These are phyloP conservation scores for Olyra latifolia DNA, from an alignment of 176 grass and related monocot genomes.

Conservation along the genomic window DNA sequence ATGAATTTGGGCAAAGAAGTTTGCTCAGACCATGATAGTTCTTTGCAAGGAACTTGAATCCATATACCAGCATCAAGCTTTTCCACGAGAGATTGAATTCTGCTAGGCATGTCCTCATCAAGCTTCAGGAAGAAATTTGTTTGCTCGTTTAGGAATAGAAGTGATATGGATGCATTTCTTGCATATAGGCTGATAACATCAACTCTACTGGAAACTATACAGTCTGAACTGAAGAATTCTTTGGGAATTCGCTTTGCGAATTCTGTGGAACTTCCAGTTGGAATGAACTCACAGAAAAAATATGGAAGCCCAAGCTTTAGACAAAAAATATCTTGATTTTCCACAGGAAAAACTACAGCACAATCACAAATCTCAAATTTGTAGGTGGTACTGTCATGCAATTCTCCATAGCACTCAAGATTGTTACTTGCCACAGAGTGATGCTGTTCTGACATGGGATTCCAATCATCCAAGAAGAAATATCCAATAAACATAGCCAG, in stretches of 20 bases:
- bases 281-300: slow-evolving; percentile 70
- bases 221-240: slow-evolving; percentile 67
- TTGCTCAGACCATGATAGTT: slow-evolving; percentile 33
- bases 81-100: slow-evolving; percentile 61
- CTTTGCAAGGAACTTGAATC: slow-evolving; percentile 73
- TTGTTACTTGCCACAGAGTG: slow-evolving; percentile 41
- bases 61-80: slow-evolving; percentile 77
- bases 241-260: slow-evolving; percentile 58
- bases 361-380: slow-evolving; percentile 86
- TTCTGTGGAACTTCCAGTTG: slow-evolving; percentile 52
- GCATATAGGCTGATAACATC: slow-evolving; percentile 59
- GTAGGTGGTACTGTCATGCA: slow-evolving; percentile 48
- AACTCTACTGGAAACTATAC: slow-evolving; percentile 49
- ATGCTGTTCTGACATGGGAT: slow-evolving; percentile 49
- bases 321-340: slow-evolving; percentile 61
- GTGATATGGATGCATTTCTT: slow-evolving; percentile 72
- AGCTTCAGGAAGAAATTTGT: slow-evolving; percentile 48
- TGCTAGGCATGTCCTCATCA: slow-evolving; percentile 61
- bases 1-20: slow-evolving; percentile 58
- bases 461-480: slow-evolving; percentile 92
- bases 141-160: slow-evolving; percentile 48
- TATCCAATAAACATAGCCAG: slow-evolving; percentile 82
- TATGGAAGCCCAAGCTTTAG: slow-evolving; percentile 65
- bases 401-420: slow-evolving; percentile 28
- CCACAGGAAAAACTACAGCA: slow-evolving; percentile 70